Evolutionary conservation across 768 basidiomycete genomes (phyloP).

Genomic region (Panellus pusillus): DNA sequence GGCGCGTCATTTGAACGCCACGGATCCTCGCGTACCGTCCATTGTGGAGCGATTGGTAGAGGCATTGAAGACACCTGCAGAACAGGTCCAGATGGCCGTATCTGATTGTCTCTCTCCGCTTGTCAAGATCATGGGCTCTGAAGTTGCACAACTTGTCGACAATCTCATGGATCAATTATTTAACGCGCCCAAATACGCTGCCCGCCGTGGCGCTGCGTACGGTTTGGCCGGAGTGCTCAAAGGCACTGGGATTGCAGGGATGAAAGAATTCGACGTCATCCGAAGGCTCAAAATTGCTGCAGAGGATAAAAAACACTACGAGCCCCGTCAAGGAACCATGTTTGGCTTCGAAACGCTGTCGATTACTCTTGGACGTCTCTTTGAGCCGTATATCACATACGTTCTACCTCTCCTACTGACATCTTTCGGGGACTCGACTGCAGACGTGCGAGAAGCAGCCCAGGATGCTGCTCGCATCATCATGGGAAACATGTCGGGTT

Average conservation of each 20-base stretch:
- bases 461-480: slow-evolving; percentile 90
- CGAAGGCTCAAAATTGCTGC: slow-evolving; percentile 68
- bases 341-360: slow-evolving; percentile 95
- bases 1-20: slow-evolving; percentile 79
- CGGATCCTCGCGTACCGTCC: slow-evolving; percentile 72
- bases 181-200: slow-evolving; percentile 81
- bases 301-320: slow-evolving; percentile 88
- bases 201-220: slow-evolving; percentile 96
- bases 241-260: slow-evolving; percentile 82
- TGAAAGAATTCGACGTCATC: slow-evolving; percentile 85
- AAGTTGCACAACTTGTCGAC: slow-evolving; percentile 67
- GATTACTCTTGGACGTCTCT: slow-evolving; percentile 79
- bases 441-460: slow-evolving; percentile 91
- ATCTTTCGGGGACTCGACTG: slow-evolving; percentile 81
- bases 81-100: slow-evolving; percentile 95
- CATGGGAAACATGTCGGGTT: slow-evolving; percentile 93
- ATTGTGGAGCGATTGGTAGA: slow-evolving; percentile 87
- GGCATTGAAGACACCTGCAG: slow-evolving; percentile 90
- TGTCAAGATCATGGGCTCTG: slow-evolving; percentile 65
- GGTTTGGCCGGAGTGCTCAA: slow-evolving; percentile 91
- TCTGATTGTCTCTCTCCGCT: slow-evolving; percentile 93
- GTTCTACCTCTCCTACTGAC: slow-evolving; percentile 82
- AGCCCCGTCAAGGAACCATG: slow-evolving; percentile 89
- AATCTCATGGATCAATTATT: slow-evolving; percentile 76
- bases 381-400: slow-evolving; percentile 88